Conservation (phyloP, 768 basidiomycete species). For the Panaeolus papilionaceus region DNA sequence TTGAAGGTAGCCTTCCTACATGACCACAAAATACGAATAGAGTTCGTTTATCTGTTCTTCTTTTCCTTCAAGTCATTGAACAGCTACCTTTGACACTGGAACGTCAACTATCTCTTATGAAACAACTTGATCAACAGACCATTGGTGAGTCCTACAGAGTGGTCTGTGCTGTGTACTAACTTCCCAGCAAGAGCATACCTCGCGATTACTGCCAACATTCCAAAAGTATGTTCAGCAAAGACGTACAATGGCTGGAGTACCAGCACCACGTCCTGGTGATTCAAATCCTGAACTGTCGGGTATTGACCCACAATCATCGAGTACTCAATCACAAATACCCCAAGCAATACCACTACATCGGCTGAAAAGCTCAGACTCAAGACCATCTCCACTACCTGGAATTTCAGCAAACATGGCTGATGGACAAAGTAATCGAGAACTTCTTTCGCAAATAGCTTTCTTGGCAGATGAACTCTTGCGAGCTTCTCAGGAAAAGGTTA, state of each 20-base stretch:
- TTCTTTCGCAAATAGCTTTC: constrained; percentile 64
- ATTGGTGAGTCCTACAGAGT: constrained; percentile 44
- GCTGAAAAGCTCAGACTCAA: constrained; percentile 1
- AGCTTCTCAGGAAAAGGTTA: constrained; percentile 79
- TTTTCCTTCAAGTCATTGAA: constrained; percentile 61
- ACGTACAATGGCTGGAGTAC: constrained; percentile 23
- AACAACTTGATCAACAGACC: constrained; percentile 74
- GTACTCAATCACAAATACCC: not conserved
- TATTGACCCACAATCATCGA: not conserved
- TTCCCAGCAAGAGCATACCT: constrained; percentile 35
- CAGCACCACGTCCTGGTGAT: constrained; percentile 3
- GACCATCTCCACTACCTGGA: constrained; percentile 3
- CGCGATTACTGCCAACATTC: constrained; percentile 49
- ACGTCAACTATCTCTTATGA: constrained; percentile 71
- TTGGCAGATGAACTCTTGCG: constrained; percentile 65
- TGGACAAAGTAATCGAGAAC: constrained; percentile 32
- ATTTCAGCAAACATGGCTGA: not conserved
- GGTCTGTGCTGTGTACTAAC: not conserved
- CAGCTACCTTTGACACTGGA: constrained; percentile 80
- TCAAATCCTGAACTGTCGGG: not conserved
- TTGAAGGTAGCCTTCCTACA: constrained; percentile 60
- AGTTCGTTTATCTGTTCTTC: not conserved
- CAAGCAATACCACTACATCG: not conserved
- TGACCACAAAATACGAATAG: constrained; percentile 6
- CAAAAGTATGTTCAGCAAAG: constrained; percentile 49